Evolutionary conservation across 306 rosid genomes (phyloP), one percentile per base, ranked within the genome.

Genomic region (Ormosia semicastrata): DNA sequence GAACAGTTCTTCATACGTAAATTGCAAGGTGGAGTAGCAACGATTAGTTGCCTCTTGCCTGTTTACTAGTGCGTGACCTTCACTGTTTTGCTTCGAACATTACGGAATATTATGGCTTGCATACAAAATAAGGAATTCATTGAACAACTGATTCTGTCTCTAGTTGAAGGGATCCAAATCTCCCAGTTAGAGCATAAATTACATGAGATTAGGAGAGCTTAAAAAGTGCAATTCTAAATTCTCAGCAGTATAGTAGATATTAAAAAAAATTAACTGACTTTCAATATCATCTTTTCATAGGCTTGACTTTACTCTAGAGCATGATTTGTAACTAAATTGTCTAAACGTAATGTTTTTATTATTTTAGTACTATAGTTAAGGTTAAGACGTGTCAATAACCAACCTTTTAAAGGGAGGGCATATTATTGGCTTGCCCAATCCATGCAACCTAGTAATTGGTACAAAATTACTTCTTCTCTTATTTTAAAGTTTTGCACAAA

Each of bases 171-270:
- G 81, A 82, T 71, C 52, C 73, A 56, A 33, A 80, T 85, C 92
- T 77, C 76, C 68, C 73, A 84, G 77, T 29, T 11, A 0, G 63
- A 78, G 66, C 66, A 88, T 84, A 85, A 66, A 77, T 47, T 49
- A 79, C 83, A 80, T 52, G 3, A 75, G 40, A 54, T 2, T 24
- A 73, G 50, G 65, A 72, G 75, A 71, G 82, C 81, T 84, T 74
- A 85, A 73, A 37, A 76, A 49, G 64, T 3, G 37, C 71, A 54
- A 75, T 69, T 36, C 93, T 93, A 93, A 82, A 95, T 93, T 84
- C 88, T 93, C 86, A 95, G 87, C 85, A 79, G 86, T 33, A 96
- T 90, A 91, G 24, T 1, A 1, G 24, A 24, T 24, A 24, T 24
- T 24, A 1, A 24, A 24, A 24, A 1, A 24, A 24, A 53, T 64